Evolutionary conservation across 441 rosid species (phyloP).

Genomic region (Arabidopsis hybrid): DNA sequence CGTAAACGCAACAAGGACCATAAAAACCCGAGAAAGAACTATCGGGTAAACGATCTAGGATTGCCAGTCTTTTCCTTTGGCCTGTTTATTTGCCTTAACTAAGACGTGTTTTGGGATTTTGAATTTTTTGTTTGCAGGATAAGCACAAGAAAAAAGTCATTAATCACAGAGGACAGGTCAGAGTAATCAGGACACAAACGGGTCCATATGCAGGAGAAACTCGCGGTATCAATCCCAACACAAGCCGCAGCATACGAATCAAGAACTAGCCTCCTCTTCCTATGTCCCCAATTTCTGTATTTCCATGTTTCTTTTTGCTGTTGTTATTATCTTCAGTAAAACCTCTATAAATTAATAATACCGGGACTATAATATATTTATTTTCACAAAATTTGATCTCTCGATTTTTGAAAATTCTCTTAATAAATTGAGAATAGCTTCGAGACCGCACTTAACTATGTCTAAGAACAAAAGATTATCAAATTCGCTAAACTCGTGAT

Average conservation of each 20-base stretch:
- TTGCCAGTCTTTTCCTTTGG: constrained; percentile 4
- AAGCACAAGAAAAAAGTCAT: constrained; percentile 57
- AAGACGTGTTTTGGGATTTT: background rate
- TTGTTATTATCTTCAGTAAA: constrained; percentile 5
- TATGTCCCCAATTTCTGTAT: background rate
- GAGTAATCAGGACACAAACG: constrained; percentile 56
- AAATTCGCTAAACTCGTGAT: no score
- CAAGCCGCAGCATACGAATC: constrained; percentile 75
- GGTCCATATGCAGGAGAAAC: constrained; percentile 76
- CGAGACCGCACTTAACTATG: no score
- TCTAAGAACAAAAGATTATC: no score
- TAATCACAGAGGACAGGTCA: constrained; percentile 63
- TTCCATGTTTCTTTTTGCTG: constrained; percentile 9
- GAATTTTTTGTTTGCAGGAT: constrained; percentile 46
- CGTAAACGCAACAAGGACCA: constrained; percentile 62
- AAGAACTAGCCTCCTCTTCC: constrained; percentile 39
- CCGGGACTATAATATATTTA: no score
- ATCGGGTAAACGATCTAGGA: constrained; percentile 59
- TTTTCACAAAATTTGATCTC: no score
- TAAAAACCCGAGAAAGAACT: constrained; percentile 90
- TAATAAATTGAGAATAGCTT: no score
- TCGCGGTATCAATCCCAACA: constrained; percentile 72
- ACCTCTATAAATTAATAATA: no score
- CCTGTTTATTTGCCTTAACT: constrained; percentile 1
- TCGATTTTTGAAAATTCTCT: no score